phyloP scores from a whole-genome alignment of 2,329 filamentous ascomycete species.

The Albifimbria verrucaria region DNA sequence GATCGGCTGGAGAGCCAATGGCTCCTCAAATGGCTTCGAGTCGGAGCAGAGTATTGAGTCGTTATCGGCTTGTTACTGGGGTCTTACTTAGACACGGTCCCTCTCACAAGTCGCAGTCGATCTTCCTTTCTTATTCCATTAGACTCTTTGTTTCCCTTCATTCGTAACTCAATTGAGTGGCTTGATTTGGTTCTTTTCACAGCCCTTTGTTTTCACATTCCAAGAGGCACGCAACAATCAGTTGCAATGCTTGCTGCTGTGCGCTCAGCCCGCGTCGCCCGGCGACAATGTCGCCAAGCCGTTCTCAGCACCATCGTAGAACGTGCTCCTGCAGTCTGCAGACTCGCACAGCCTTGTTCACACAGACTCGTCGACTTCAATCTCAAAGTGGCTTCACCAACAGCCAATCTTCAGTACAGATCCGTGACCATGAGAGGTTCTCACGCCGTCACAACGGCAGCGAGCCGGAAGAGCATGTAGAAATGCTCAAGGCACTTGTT shows the following conservation, averaged over 20 bases:
- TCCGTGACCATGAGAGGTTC: conserved; percentile 45
- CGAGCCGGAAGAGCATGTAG: conserved; percentile 59
- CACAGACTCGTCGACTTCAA: not conserved
- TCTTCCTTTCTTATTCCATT: no score
- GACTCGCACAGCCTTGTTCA: not conserved
- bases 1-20: no score
- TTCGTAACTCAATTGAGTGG: no score
- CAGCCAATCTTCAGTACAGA: conserved; percentile 13
- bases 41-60: no score
- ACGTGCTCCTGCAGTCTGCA: not conserved
- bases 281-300: not conserved
- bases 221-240: not conserved
- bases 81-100: no score
- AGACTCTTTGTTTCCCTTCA: no score
- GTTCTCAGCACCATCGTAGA: not conserved
- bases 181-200: no score
- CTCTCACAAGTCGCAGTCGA: no score
- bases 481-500: conserved; percentile 78
- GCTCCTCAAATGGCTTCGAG: no score
- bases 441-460: conserved; percentile 84
- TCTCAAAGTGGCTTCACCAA: conserved; percentile 12
- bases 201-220: no score
- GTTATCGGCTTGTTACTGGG: no score
- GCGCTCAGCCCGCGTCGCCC: not conserved
- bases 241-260: not conserved